phyloP scores from a whole-genome alignment of 2,329 filamentous ascomycete genomes.

The Botrytis squamosa region DNA sequence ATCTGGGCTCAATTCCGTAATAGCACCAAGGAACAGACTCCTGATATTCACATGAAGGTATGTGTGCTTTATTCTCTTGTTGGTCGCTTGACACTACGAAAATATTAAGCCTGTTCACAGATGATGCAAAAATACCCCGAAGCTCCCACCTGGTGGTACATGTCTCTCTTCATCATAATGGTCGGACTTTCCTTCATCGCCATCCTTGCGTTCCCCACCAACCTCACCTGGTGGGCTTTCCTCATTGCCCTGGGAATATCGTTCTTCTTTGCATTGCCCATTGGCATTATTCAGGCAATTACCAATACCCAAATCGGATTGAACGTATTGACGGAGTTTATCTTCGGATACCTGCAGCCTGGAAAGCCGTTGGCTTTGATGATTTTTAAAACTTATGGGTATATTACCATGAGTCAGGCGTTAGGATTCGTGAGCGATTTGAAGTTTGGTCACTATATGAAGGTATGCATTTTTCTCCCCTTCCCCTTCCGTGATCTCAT shows the following conservation, averaged over 20 bases:
- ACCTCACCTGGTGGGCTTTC: conserved; percentile 61
- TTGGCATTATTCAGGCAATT: conserved; percentile 67
- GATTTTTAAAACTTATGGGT: conserved; percentile 75
- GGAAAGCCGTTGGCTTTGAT: conserved; percentile 71
- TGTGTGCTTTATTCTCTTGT: neutral
- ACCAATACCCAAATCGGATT: conserved; percentile 69
- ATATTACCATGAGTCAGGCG: conserved; percentile 62
- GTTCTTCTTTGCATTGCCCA: conserved; percentile 62
- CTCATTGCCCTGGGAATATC: conserved; percentile 64
- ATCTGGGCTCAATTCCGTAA: conserved; percentile 49
- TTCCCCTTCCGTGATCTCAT: neutral
- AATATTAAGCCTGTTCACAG: neutral
- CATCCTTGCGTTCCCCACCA: conserved; percentile 58
- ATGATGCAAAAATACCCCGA: conserved; percentile 13
- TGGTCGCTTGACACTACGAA: too few species aligned
- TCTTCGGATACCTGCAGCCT: conserved; percentile 71
- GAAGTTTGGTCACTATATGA: conserved; percentile 54
- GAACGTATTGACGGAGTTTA: conserved; percentile 70
- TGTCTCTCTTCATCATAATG: conserved; percentile 20
- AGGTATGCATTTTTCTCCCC: conserved; percentile 30
- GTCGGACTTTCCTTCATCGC: conserved; percentile 37
- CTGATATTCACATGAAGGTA: conserved; percentile 13
- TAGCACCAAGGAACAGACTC: conserved; percentile 4
- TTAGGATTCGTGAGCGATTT: conserved; percentile 49
- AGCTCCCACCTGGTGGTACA: conserved; percentile 11